Conservation (phyloP, 1,284 basidiomycete genomes). For the Boletus smithii region DNA sequence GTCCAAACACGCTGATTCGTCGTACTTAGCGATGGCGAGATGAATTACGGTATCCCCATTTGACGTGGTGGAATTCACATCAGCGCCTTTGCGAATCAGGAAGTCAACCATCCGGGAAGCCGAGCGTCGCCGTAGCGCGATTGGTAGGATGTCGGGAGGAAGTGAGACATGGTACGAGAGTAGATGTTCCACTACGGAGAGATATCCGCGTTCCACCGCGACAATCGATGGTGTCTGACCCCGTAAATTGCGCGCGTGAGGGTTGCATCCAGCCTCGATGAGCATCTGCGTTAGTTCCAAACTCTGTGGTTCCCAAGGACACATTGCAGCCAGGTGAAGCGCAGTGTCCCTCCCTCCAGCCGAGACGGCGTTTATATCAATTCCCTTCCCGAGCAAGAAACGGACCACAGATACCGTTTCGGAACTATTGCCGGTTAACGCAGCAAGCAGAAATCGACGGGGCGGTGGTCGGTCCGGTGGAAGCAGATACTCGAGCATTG, state of each 20-base stretch:
- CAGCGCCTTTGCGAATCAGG: no score
- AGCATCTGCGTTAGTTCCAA: neutral
- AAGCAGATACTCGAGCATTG: neutral
- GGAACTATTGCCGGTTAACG: neutral
- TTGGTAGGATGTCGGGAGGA: no score
- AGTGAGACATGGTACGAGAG: no score
- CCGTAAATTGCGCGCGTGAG: neutral
- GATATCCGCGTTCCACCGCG: neutral
- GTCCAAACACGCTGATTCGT: no score
- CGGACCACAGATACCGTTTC: neutral
- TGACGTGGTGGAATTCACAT: no score
- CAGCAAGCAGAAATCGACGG: neutral
- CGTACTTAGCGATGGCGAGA: no score
- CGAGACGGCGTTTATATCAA: neutral
- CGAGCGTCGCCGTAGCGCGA: no score
- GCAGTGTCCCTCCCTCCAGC: neutral
- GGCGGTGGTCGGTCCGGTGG: neutral
- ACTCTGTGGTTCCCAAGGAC: constrained; percentile 1
- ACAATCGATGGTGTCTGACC: neutral
- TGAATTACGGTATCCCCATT: no score
- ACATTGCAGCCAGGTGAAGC: constrained; percentile 3
- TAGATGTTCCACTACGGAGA: no score
- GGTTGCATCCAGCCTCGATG: neutral
- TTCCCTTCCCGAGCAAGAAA: neutral
- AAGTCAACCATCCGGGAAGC: no score